Evolutionary conservation across 1,139 yeast genomes (phyloP).

Genomic region (Yamadazyma kanchanaburiensis): DNA sequence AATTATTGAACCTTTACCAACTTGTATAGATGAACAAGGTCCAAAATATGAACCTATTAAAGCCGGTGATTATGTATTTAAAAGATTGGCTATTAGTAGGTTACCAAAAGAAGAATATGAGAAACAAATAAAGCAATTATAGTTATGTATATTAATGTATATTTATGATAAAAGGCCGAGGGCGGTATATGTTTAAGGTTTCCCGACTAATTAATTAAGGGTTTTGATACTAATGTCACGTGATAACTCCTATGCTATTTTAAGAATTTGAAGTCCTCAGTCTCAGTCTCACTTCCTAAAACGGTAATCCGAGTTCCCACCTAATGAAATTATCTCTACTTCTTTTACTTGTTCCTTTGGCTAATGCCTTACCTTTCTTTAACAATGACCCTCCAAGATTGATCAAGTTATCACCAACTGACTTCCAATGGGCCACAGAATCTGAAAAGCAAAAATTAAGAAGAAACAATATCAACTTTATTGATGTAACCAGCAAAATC

Average conservation of each 20-base stretch:
- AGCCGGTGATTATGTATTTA: constrained; percentile 14
- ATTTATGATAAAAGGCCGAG: no score
- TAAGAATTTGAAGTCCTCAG: no score
- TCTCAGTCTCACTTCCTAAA: no score
- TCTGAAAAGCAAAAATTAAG: constrained; percentile 52
- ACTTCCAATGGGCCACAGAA: constrained; percentile 48
- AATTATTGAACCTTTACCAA: constrained; percentile 12
- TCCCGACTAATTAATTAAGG: no score
- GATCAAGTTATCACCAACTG: constrained; percentile 37
- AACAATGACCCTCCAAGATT: constrained; percentile 15
- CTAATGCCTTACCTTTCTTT: constrained; percentile 4
- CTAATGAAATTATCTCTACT: background rate
- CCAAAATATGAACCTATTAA: constrained; percentile 13
- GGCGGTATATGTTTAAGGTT: no score
- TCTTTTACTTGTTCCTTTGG: constrained; percentile 1
- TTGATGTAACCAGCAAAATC: constrained; percentile 62
- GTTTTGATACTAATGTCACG: no score
- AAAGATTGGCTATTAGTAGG: constrained; percentile 13
- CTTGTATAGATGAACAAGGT: constrained; percentile 12
- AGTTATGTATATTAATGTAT: no score
- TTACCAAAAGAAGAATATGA: constrained; percentile 13
- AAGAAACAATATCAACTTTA: constrained; percentile 55
- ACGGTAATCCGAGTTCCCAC: no score
- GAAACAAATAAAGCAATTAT: constrained; percentile 5
- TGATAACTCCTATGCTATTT: no score